A percentile compares a stretch with the other conserved stretches of the same genome.
These are phyloP conservation scores for Viridothelium virens DNA, from an alignment of 495 filamentous ascomycete species.

Conservation along the genomic window DNA sequence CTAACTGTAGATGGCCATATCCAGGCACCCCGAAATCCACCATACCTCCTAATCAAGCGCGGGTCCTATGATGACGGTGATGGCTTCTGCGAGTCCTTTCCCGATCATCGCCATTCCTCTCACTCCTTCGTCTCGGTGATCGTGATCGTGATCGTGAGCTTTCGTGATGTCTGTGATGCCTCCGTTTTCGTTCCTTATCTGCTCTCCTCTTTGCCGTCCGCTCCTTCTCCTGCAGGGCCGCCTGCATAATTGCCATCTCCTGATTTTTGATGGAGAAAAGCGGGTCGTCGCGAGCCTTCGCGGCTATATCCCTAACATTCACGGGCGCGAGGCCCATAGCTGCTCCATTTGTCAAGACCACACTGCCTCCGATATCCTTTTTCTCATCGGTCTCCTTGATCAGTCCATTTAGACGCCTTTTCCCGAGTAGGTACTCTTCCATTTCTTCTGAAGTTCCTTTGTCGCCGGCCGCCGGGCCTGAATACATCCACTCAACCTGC, in stretches of 20 bases:
- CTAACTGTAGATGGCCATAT: too few species aligned
- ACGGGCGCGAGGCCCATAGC: conserved; percentile 51
- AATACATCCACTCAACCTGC: conserved; percentile 82
- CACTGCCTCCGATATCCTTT: conserved; percentile 43
- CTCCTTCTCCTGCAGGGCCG: conserved; percentile 40
- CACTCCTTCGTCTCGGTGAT: conserved; percentile 20
- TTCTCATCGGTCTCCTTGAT: conserved; percentile 71
- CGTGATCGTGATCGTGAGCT: conserved; percentile 38
- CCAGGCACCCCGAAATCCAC: too few species aligned
- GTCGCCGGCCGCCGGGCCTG: conserved; percentile 64
- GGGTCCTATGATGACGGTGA: conserved; percentile 10
- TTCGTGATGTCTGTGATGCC: conserved; percentile 44
- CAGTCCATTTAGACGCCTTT: conserved; percentile 73
- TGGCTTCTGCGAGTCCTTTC: conserved; percentile 26
- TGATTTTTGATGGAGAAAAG: conserved; percentile 84
- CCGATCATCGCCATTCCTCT: conserved; percentile 27
- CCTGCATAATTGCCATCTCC: conserved; percentile 74
- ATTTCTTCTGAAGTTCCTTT: conserved; percentile 81
- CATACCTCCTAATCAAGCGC: background rate
- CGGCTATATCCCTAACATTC: conserved; percentile 64
- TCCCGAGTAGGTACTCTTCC: conserved; percentile 89
- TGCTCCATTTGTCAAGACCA: conserved; percentile 50
- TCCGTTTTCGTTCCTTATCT: conserved; percentile 34
- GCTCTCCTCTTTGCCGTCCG: conserved; percentile 22
- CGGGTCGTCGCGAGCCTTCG: conserved; percentile 84